Evolutionary conservation across 768 basidiomycete species (phyloP).

Genomic region (Coprinopsis strossmayeri): DNA sequence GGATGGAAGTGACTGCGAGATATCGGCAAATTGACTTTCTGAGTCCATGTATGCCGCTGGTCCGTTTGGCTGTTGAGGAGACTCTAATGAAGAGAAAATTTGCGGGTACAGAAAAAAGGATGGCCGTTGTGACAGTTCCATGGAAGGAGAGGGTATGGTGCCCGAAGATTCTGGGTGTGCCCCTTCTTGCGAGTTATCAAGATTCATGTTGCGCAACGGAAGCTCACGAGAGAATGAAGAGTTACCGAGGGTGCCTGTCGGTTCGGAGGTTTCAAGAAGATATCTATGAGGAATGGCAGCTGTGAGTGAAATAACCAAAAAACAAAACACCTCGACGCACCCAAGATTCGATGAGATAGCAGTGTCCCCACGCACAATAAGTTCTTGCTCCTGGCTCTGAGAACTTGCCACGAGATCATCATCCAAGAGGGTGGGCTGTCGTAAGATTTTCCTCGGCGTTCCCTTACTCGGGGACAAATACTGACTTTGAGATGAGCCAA

Average conservation of each 20-base stretch:
- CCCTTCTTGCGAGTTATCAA: not conserved
- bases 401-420: not conserved
- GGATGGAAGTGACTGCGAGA: too few relatives aligned
- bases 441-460: not conserved
- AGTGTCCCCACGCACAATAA: too few relatives aligned
- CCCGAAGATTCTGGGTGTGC: not conserved
- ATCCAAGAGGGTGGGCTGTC: not conserved
- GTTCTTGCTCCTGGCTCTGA: not conserved
- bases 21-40: too few relatives aligned
- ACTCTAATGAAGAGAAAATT: too few relatives aligned
- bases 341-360: too few relatives aligned
- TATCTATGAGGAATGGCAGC: too few relatives aligned
- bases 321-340: too few relatives aligned
- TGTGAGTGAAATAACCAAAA: too few relatives aligned
- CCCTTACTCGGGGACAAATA: not conserved
- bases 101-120: too few relatives aligned
- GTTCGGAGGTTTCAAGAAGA: not conserved
- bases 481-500: slow-evolving; percentile 1
- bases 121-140: too few relatives aligned
- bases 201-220: not conserved
- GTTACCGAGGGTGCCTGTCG: not conserved
- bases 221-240: slow-evolving; percentile 5
- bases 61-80: not conserved
- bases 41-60: too few relatives aligned
- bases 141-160: not conserved